Conservation (phyloP, 2,329 filamentous ascomycete genomes). For the Dissoconium aciculare region DNA sequence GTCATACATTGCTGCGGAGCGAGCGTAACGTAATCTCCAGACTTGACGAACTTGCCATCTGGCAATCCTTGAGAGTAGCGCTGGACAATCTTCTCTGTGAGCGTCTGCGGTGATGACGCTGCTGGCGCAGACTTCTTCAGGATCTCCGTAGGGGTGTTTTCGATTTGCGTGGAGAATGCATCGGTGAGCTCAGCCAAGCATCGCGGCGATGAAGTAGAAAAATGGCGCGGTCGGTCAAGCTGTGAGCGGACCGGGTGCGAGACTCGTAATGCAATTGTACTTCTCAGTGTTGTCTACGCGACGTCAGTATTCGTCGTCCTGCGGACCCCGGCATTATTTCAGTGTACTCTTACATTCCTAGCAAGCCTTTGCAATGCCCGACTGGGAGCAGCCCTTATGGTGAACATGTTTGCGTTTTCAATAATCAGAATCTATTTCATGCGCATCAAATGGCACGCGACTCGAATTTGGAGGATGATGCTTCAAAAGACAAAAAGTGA, state of each 20-base stretch:
- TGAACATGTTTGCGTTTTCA: too few species aligned
- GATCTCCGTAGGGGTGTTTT: constrained; percentile 53
- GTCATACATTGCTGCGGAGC: constrained; percentile 64
- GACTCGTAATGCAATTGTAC: constrained; percentile 2
- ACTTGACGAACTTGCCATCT: constrained; percentile 56
- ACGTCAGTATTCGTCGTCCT: constrained; percentile 7
- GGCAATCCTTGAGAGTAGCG: constrained; percentile 61
- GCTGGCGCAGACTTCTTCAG: constrained; percentile 45
- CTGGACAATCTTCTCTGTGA: constrained; percentile 90
- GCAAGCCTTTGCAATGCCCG: too few species aligned
- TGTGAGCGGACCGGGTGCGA: constrained; percentile 2
- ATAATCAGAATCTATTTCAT: too few species aligned
- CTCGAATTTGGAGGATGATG: too few species aligned
- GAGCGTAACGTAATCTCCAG: constrained; percentile 73
- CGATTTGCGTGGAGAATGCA: constrained; percentile 50
- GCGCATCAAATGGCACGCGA: too few species aligned
- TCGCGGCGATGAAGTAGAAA: constrained; percentile 12
- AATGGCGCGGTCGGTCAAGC: constrained; percentile 17
- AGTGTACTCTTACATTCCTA: too few species aligned
- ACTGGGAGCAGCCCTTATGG: too few species aligned
- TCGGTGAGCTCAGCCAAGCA: constrained; percentile 28
- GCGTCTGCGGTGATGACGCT: constrained; percentile 49
- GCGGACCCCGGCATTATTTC: too few species aligned
- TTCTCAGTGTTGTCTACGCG: constrained; percentile 6
- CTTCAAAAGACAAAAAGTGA: too few species aligned